A percentile compares a stretch with the other conserved stretches of the same genome.
phyloP scores from a whole-genome alignment of 2,329 filamentous ascomycete genomes.

The Epichloe scottii region DNA sequence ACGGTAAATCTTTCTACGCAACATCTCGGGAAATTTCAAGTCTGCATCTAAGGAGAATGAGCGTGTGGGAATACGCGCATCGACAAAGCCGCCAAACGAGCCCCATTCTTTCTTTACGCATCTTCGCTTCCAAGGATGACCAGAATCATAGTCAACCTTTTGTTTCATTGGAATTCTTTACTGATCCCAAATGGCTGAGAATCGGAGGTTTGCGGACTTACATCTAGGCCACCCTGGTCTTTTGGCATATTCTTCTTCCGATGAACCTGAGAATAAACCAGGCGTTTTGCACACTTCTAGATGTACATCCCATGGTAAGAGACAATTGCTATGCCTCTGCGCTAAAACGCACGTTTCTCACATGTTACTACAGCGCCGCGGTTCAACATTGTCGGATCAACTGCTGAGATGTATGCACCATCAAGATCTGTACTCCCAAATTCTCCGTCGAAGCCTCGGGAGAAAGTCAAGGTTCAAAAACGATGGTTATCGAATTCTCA shows the following conservation, averaged over 20 bases:
- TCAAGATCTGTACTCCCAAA: slow-evolving; percentile 16
- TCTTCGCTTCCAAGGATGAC: slow-evolving; percentile 1
- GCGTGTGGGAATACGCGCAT: neutral
- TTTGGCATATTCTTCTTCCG: slow-evolving; percentile 18
- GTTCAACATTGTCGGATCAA: slow-evolving; percentile 20
- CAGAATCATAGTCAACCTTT: slow-evolving; percentile 13
- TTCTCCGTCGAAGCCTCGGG: slow-evolving; percentile 15
- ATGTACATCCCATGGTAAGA: slow-evolving; percentile 16
- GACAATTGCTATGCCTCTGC: neutral
- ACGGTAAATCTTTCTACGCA: neutral
- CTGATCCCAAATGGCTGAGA: slow-evolving; percentile 26
- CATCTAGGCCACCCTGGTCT: slow-evolving; percentile 21
- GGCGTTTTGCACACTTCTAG: slow-evolving; percentile 21
- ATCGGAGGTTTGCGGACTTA: slow-evolving; percentile 18
- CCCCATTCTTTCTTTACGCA: neutral
- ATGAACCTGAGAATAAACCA: slow-evolving; percentile 11
- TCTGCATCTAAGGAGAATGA: neutral
- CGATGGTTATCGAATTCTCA: slow-evolving; percentile 38
- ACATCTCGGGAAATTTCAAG: neutral
- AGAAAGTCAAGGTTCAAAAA: slow-evolving; percentile 24
- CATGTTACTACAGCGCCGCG: slow-evolving; percentile 15
- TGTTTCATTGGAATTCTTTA: slow-evolving; percentile 17
- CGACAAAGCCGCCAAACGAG: neutral
- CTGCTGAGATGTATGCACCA: slow-evolving; percentile 22
- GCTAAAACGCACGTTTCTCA: neutral